Evolutionary conservation across 768 basidiomycete genomes (phyloP).

Genomic region (Psilocybe tampanensis): DNA sequence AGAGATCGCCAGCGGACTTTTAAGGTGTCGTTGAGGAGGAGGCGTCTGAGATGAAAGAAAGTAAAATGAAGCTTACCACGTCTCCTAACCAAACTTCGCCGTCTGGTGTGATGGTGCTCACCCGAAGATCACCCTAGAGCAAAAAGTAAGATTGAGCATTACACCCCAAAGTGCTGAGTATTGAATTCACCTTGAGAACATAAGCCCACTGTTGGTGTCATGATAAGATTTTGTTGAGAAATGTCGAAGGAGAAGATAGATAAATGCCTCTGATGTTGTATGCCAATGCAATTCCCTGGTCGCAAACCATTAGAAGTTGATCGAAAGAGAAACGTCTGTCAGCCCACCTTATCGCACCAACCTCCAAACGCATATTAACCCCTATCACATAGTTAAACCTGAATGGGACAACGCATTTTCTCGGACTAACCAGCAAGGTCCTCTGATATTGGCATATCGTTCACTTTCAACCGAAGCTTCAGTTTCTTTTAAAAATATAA

Average conservation of each 20-base stretch:
- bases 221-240: neutral
- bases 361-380: conserved; percentile 59
- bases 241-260: neutral
- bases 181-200: conserved; percentile 40
- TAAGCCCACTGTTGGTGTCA: conserved; percentile 47
- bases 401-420: neutral
- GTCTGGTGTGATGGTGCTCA: conserved; percentile 54
- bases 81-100: conserved; percentile 56
- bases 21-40: neutral
- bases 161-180: neutral
- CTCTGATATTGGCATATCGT: conserved; percentile 50
- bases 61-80: conserved; percentile 42
- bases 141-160: conserved; percentile 2
- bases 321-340: neutral
- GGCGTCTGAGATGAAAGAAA: neutral
- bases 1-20: conserved; percentile 43
- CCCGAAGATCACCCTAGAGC: conserved; percentile 42
- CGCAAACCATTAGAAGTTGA: conserved; percentile 11
- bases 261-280: conserved; percentile 43
- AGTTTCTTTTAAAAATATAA: neutral
- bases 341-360: conserved; percentile 50
- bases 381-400: conserved; percentile 29
- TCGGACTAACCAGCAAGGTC: conserved; percentile 32
- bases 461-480: conserved; percentile 30
- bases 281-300: conserved; percentile 60